Conservation (phyloP, 2,329 filamentous ascomycete species). For the Bimuria novae-zelandiae region DNA sequence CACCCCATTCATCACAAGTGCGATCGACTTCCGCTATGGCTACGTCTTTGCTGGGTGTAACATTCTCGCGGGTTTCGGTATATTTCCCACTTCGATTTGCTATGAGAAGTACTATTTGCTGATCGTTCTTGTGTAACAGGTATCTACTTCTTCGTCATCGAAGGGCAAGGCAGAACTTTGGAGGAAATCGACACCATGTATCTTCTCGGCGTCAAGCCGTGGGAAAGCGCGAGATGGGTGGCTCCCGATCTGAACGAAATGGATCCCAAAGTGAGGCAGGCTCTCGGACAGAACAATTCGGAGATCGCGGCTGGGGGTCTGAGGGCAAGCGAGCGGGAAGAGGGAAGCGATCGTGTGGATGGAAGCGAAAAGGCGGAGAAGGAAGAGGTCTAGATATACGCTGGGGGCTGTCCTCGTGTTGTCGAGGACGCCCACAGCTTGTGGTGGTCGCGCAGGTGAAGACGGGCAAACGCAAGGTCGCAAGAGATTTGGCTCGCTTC, state of each 20-base stretch:
- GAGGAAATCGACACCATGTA: slow-evolving; percentile 80
- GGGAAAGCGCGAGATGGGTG: slow-evolving; percentile 62
- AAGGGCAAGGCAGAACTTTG: slow-evolving; percentile 72
- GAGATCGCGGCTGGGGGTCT: slow-evolving; percentile 15
- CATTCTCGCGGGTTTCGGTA: slow-evolving; percentile 45
- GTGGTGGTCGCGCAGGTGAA: too few relatives aligned
- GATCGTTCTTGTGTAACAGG: not conserved
- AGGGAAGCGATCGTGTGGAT: not conserved
- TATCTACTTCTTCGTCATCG: slow-evolving; percentile 78
- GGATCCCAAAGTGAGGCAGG: slow-evolving; percentile 28
- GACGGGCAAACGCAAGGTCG: too few relatives aligned
- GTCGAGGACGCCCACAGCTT: too few relatives aligned
- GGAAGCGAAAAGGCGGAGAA: slow-evolving; percentile 10
- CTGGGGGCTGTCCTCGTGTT: too few relatives aligned
- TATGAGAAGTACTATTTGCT: not conserved
- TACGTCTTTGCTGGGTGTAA: slow-evolving; percentile 77
- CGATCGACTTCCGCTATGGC: slow-evolving; percentile 73
- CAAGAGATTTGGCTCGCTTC: too few relatives aligned
- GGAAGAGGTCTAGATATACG: not conserved
- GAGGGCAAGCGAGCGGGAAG: too few relatives aligned
- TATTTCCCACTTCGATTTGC: not conserved
- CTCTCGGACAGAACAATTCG: slow-evolving; percentile 28
- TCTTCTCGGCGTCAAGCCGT: slow-evolving; percentile 64
- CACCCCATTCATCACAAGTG: slow-evolving; percentile 74
- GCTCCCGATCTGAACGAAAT: slow-evolving; percentile 32